Evolutionary conservation across 2,329 filamentous ascomycete species (phyloP), one percentile per base, ranked within the genome.

Genomic region (Onygenales sp.): DNA sequence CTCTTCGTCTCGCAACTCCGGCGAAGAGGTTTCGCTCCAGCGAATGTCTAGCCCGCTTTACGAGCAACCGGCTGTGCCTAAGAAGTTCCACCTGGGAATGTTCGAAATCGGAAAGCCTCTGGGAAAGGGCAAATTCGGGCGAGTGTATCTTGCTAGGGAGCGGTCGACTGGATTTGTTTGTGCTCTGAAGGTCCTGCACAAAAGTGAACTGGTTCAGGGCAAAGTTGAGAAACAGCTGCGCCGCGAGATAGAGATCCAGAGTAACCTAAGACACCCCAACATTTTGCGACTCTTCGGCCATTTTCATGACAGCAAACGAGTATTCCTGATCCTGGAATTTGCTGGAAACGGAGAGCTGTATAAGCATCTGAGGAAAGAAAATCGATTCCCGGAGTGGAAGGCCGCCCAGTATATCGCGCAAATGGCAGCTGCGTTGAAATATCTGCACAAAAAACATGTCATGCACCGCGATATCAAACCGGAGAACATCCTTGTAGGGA

Each of bases 391-490:
- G 3, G 89, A 94, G 69, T 88, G 85, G 82, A 89, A 89, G 69
- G 87, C 89, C 7, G 87, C 88, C 31, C 86, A 90, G 72, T 94
- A 92, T 69, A 83, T 93, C 58, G 88, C 88, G 2, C 89, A 94
- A 71, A 93, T 93, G 88, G 87, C 87, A n/a, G 86, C 86, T 44
- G 90, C 90, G 0, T 75, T 95, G 62, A 85, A 85, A 61, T 97
- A 96, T 66, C 80, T 96, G 45, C 91, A 96, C 76, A 89, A 89
- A 69, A 97, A 97, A 76, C 90, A 96, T 69, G 88, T 97, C 61
- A 97, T 97, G 75, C 92, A 97, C 72, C 82, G 91, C 55, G 91
- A 97, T 64, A 97, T 97, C 75, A 97, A 97, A 76, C 91, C 91
- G 2, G 91, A 97, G 73, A 97, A 97, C 65, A 97, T 97, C 59